These are phyloP conservation scores for Phytophthora pinifolia DNA, from an alignment of 352 stramenopile species.

Conservation along the genomic window DNA sequence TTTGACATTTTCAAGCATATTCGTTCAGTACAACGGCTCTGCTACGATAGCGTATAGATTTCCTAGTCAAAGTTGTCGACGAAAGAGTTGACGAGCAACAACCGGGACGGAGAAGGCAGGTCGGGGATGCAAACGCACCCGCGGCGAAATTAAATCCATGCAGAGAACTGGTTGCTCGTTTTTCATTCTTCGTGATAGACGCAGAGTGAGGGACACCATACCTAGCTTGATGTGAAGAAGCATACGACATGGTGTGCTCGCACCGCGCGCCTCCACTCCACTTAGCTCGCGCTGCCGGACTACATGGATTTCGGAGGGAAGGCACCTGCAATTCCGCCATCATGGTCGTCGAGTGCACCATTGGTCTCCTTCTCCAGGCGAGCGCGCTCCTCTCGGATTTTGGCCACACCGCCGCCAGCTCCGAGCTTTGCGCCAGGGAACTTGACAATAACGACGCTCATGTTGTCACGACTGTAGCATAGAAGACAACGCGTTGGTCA, in stretches of 20 bases:
- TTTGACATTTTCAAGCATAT: constrained; percentile 17
- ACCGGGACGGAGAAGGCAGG: not conserved
- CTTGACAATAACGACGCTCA: constrained; percentile 81
- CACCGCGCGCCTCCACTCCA: constrained; percentile 13
- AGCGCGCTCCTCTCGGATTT: constrained; percentile 57
- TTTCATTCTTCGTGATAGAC: constrained; percentile 14
- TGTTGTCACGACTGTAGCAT: constrained; percentile 71
- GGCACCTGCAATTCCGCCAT: constrained; percentile 19
- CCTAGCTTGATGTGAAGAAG: constrained; percentile 22
- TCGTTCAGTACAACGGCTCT: constrained; percentile 3
- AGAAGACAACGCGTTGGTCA: not conserved
- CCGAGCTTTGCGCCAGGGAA: constrained; percentile 72
- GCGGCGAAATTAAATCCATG: constrained; percentile 1
- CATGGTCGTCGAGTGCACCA: constrained; percentile 15
- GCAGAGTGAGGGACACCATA: constrained; percentile 10
- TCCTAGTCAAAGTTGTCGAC: not conserved
- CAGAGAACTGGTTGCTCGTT: constrained; percentile 2
- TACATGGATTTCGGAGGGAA: constrained; percentile 26
- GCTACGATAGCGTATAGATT: constrained; percentile 1
- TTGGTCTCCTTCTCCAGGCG: constrained; percentile 38
- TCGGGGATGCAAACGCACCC: not conserved
- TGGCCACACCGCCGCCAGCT: constrained; percentile 56
- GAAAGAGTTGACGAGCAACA: not conserved
- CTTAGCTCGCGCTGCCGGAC: constrained; percentile 12
- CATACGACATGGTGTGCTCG: constrained; percentile 7